Conservation (phyloP, 306 rosid species). For the Vicia villosa region DNA sequence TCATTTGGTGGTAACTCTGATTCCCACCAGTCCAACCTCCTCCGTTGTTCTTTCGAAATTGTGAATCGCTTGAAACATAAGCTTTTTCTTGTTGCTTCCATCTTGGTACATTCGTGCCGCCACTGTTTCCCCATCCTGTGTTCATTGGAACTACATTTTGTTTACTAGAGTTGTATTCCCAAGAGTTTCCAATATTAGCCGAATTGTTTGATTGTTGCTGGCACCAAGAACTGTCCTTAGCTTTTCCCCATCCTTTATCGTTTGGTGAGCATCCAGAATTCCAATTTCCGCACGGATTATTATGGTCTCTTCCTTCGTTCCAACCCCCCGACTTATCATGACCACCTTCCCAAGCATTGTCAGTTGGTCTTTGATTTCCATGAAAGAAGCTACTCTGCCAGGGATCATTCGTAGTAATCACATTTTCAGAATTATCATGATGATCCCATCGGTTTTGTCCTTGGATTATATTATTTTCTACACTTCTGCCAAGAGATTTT, state of each 20-base stretch:
- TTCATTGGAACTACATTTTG: conserved; percentile 41
- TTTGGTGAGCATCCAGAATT: conserved; percentile 28
- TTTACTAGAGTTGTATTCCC: conserved; percentile 39
- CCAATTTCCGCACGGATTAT: conserved; percentile 33
- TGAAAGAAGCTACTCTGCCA: conserved; percentile 48
- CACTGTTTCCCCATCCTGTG: conserved; percentile 45
- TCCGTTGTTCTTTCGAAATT: conserved; percentile 37
- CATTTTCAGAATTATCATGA: conserved; percentile 25
- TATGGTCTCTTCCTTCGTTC: conserved; percentile 37
- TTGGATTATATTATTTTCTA: conserved; percentile 27
- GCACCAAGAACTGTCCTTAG: conserved; percentile 43
- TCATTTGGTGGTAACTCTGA: conserved; percentile 41
- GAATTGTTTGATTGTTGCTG: conserved; percentile 37
- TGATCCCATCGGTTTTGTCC: conserved; percentile 44
- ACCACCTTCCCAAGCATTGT: conserved; percentile 49
- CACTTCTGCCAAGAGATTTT: conserved; percentile 11
- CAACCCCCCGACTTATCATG: conserved; percentile 41
- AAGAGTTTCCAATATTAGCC: conserved; percentile 34
- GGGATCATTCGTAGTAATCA: conserved; percentile 45
- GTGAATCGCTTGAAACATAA: conserved; percentile 42
- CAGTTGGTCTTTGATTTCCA: conserved; percentile 39
- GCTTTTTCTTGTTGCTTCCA: conserved; percentile 47
- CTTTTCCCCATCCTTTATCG: conserved; percentile 48
- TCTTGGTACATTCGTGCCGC: conserved; percentile 36
- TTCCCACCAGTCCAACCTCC: conserved; percentile 42